A percentile compares a stretch with the other conserved stretches of the same genome.
phyloP scores from a whole-genome alignment of 1,284 basidiomycete species.

The Pholiota adiposa region DNA sequence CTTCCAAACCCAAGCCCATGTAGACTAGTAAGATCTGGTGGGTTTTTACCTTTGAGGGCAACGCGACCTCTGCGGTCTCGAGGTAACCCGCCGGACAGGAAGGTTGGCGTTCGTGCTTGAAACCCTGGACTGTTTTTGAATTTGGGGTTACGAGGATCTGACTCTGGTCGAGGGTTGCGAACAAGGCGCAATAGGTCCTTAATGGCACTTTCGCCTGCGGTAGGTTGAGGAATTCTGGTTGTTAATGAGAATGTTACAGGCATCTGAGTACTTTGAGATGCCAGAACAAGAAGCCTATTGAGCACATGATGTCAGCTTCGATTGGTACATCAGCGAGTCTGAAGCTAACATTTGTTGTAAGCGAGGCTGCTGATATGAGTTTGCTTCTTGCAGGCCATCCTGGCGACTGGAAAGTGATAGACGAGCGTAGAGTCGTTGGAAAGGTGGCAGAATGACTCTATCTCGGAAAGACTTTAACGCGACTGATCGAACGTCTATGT shows the following conservation, averaged over 20 bases:
- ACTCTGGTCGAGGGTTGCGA: conserved; percentile 45
- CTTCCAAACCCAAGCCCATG: conserved; percentile 26
- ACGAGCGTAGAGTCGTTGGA: conserved; percentile 55
- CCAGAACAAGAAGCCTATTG: conserved; percentile 75
- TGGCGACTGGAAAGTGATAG: conserved; percentile 54
- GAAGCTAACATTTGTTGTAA: conserved; percentile 73
- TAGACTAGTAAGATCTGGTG: conserved; percentile 26
- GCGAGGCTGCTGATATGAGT: conserved; percentile 62
- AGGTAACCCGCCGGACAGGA: conserved; percentile 71
- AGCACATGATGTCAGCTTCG: background rate
- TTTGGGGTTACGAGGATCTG: conserved; percentile 34
- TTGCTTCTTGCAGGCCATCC: conserved; percentile 54
- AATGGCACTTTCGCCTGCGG: conserved; percentile 65
- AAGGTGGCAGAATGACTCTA: conserved; percentile 72
- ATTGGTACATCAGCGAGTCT: background rate
- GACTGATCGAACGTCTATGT: conserved; percentile 81
- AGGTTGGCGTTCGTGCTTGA: conserved; percentile 57
- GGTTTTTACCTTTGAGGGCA: conserved; percentile 50
- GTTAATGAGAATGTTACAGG: conserved; percentile 57
- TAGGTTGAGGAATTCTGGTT: conserved; percentile 54
- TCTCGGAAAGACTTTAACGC: conserved; percentile 85
- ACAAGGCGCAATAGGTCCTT: conserved; percentile 64
- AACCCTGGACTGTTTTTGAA: conserved; percentile 35
- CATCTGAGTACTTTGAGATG: conserved; percentile 62
- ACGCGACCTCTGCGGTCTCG: conserved; percentile 78